Evolutionary conservation across 176 grass and related monocot genomes (phyloP), one percentile per base, ranked within the genome.

Genomic region (Aegilops longissima): DNA sequence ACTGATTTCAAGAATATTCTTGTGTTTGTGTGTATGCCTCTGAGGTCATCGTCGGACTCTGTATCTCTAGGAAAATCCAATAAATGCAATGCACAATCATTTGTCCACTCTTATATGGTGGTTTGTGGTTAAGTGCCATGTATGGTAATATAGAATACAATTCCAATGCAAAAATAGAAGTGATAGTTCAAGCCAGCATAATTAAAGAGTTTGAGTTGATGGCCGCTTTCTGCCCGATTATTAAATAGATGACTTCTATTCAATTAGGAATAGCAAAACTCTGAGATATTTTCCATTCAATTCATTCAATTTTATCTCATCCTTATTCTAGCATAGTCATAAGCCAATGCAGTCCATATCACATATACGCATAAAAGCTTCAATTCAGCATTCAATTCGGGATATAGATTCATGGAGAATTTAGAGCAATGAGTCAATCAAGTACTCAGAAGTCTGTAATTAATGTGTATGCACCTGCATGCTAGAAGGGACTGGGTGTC

Each of bases 191-290:
- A 71, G 69, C 69, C 69, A 40, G 36, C 35, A 70, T 38, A 70
- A 71, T 21, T 71, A 71, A 39, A 71, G 69, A 71, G 69, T 71
- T 39, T 71, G 52, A 23, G 69, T 71, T 71, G 35, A 71, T 40
- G 34, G 20, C 35, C 2, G 9, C 10, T 40, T 39, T 71, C 20
- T 71, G 69, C 12, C 20, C 21, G 69, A 6, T 71, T 71, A 71
- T 36, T 36, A 40, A 40, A 39, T 58, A 39, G 8, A n/a, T 12
- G 17, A 39, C 68, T 71, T 71, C 4, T n/a, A 58, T 38, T 71
- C 36, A 39, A 38, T 71, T 34, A 35, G 9, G 66, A 69, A 69
- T 34, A 18, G 30, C 17, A 17, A 69, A 10, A 20, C 66, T 69
- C 66, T 34, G 30, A 69, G 34, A 69, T 69, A 69, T 35, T 69